Evolutionary conservation across 331 rosid genomes (phyloP), one percentile per base, ranked within the genome.

Genomic region (Prunus yedoensis): DNA sequence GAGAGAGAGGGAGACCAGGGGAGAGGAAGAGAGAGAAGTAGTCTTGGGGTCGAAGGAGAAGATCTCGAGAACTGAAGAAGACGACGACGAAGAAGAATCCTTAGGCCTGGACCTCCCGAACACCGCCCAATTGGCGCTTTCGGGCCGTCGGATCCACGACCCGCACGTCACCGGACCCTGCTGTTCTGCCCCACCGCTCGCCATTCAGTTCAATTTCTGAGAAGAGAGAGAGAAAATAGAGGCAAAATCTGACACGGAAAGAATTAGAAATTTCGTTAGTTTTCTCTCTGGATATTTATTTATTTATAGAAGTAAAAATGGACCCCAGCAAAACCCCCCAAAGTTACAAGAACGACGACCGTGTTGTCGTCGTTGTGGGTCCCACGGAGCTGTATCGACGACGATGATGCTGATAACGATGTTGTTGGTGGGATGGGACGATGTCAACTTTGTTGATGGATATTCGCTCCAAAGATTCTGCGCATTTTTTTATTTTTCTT

Each of bases 71-170:
- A 85, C 61, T 32, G 99, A 84, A 70, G 93, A 89, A 62, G 85
- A 81, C 10, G 91, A 83, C 63, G 91, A 83, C 63, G 91, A 90
- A 71, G 82, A 78, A 17, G 93, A 83, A 68, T 53, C 69, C 38
- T 85, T 89, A 23, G 78, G 82, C 70, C 84, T 83, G 23, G 91
- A 87, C 93, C 85, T 90, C 71, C 95, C 97, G 3, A 88, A 67
- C 67, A 89, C 87, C 35, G 83, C 88, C 51, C 87, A 81, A 65
- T 69, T 86, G 16, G 76, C 78, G 20, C 90, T 94, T 21, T 94
- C 97, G 76, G 99, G 92, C 20, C 96, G 81, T 35, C 99, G 91
- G 78, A 90, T 92, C 99, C 99, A 94, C 50, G 91, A 81, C 68
- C 97, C 99, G 63, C 97, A 92, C 5, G 90, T 77, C 50, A 90